Base-by-base conservation (phyloP, 768 basidiomycete species). In the Boletus coccyginus region DNA sequence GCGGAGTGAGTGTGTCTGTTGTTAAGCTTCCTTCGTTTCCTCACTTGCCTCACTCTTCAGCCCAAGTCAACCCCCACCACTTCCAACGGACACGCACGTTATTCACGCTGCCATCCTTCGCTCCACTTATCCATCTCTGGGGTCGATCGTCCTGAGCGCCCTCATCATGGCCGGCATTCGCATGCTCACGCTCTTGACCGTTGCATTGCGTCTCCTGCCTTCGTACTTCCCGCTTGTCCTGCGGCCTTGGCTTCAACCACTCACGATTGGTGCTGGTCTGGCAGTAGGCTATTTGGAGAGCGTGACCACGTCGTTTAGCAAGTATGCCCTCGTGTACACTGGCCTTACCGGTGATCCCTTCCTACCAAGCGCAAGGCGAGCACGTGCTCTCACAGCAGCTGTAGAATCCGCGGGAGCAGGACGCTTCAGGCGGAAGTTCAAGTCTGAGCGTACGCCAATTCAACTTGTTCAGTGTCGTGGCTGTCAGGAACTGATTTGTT, bases 41-140 rank as follows among this genome's bases (percentile, higher is more conserved):
- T 58, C 45, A 58, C 45, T 48, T 29, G 52, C 55, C n/a, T n/a
- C 19, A 8, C 49, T 60, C 21, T 46, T 31, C 43, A 73, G 72
- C 35, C 62, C 59, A 19, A 50, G 57, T 27, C 55, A 66, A 49
- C 60, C 78, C 2, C 72, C 73, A 5, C 80, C 76, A 6, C 73
- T 69, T 19, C 74, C 83, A 19, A 76, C 72, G 21, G 85, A 85
- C 29, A 90, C 87, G 16, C 88, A 87, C 60, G 81, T 83, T 2
- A 87, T 92, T 21, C 88, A 90, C 53, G 84, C 87, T 2, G 89
- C 92, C 1, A 74, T 94, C 46, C 80, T 82, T 43, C 87, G 95
- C 1, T 83, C 94, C 0, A 86, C 87, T 1, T 87, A 88, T 6
- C 87, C 91, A 1, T 94, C 89, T 0, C 73, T 95, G 7, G 95